A percentile compares a stretch with the other conserved stretches of the same genome.
Evolutionary conservation across 345 rosid genomes (phyloP).

Genomic region (Linum tenue): DNA sequence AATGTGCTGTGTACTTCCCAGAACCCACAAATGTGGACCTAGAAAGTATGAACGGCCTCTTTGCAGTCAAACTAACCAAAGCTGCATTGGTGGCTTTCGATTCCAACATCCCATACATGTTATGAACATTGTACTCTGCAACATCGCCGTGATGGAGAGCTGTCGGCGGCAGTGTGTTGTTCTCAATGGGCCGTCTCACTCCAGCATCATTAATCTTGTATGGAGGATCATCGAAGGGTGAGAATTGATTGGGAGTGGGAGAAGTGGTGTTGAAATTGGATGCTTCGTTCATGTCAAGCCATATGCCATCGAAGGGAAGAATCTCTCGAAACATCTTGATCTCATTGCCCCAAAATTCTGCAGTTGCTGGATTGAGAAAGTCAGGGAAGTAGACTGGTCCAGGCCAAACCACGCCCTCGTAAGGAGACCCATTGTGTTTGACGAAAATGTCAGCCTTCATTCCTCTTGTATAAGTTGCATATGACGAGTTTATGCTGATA

Average conservation of each 20-base stretch:
- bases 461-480: conserved; percentile 52
- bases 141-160: conserved; percentile 42
- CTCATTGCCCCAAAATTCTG: conserved; percentile 46
- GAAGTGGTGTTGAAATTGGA: conserved; percentile 52
- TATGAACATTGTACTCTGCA: conserved; percentile 61
- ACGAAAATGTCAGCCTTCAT: conserved; percentile 51
- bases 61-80: conserved; percentile 31
- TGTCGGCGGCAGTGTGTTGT: conserved; percentile 46
- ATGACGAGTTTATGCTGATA: conserved; percentile 40
- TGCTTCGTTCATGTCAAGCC: conserved; percentile 79
- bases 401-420: conserved; percentile 65
- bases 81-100: conserved; percentile 54
- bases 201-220: conserved; percentile 60
- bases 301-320: conserved; percentile 56
- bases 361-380: conserved; percentile 44
- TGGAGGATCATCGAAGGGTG: conserved; percentile 53
- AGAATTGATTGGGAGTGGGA: conserved; percentile 18
- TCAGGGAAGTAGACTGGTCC: conserved; percentile 63
- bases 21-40: conserved; percentile 77
- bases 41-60: conserved; percentile 61
- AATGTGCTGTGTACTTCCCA: conserved; percentile 68
- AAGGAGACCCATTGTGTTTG: conserved; percentile 45
- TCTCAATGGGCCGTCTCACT: conserved; percentile 21
- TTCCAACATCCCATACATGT: conserved; percentile 57
- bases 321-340: conserved; percentile 38